phyloP scores from a whole-genome alignment of 805 yeast genomes.

The Monosporozyma servazzii region DNA sequence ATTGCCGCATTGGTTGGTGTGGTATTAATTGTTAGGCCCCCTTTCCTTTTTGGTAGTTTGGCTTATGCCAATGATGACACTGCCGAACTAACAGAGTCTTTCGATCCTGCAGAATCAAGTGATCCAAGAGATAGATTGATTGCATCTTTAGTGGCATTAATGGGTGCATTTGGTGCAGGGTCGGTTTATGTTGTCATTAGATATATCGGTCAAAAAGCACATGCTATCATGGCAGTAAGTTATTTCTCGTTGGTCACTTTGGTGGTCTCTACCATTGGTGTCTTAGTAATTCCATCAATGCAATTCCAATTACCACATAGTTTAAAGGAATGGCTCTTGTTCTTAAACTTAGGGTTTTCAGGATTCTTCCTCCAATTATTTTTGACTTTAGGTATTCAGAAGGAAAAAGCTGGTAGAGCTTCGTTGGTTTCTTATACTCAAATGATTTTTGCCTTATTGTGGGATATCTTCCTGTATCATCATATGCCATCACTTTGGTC shows the following conservation, averaged over 20 bases:
- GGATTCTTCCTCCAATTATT: constrained; percentile 80
- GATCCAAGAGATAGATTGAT: constrained; percentile 46
- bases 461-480: constrained; percentile 66
- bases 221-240: constrained; percentile 71
- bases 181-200: constrained; percentile 62
- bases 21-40: constrained; percentile 70
- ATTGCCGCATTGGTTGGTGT: constrained; percentile 66
- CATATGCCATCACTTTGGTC: constrained; percentile 66
- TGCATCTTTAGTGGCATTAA: constrained; percentile 54
- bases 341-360: constrained; percentile 54
- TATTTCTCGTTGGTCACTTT: constrained; percentile 60
- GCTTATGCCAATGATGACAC: neutral
- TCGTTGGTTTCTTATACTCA: constrained; percentile 68
- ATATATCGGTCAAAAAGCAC: constrained; percentile 67
- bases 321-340: constrained; percentile 55
- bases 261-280: constrained; percentile 43
- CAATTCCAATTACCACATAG: constrained; percentile 53
- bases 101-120: constrained; percentile 35
- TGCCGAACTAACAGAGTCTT: neutral
- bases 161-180: constrained; percentile 64
- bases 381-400: constrained; percentile 73
- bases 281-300: constrained; percentile 48
- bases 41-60: constrained; percentile 49
- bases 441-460: constrained; percentile 65
- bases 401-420: constrained; percentile 69